Conservation (phyloP, 1,284 basidiomycete genomes). For the Boletellus deceptivus region DNA sequence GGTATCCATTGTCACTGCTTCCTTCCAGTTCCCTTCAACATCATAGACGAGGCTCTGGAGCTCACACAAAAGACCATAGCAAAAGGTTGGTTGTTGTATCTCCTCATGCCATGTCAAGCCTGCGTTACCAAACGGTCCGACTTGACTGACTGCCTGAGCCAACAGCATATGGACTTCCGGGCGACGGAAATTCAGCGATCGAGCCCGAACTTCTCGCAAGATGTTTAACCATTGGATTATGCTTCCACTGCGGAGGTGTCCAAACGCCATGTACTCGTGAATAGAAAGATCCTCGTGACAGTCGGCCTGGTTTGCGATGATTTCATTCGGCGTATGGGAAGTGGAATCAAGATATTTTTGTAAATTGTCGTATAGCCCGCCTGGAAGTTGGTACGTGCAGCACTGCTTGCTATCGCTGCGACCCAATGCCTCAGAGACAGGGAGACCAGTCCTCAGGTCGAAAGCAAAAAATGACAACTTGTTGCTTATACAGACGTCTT, state of each 20-base stretch:
- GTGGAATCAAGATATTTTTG: neutral
- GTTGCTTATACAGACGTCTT: neutral
- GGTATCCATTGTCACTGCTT: slow-evolving; percentile 8
- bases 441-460: neutral
- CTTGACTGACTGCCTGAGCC: neutral
- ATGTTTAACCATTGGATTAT: slow-evolving; percentile 1
- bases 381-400: neutral
- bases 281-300: neutral
- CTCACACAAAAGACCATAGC: neutral
- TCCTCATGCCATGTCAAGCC: neutral
- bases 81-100: neutral
- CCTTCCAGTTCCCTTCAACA: slow-evolving; percentile 39
- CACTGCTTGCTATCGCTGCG: neutral
- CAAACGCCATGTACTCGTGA: neutral
- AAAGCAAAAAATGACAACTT: slow-evolving; percentile 37
- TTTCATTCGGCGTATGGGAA: neutral
- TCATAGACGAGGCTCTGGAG: slow-evolving; percentile 9
- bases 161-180: neutral
- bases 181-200: neutral
- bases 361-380: neutral
- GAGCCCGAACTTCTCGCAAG: neutral
- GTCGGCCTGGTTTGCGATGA: neutral
- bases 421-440: neutral
- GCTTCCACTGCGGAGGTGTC: neutral
- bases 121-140: neutral